Conservation (phyloP, 345 rosid genomes). For the Euphorbia tirucalli region DNA sequence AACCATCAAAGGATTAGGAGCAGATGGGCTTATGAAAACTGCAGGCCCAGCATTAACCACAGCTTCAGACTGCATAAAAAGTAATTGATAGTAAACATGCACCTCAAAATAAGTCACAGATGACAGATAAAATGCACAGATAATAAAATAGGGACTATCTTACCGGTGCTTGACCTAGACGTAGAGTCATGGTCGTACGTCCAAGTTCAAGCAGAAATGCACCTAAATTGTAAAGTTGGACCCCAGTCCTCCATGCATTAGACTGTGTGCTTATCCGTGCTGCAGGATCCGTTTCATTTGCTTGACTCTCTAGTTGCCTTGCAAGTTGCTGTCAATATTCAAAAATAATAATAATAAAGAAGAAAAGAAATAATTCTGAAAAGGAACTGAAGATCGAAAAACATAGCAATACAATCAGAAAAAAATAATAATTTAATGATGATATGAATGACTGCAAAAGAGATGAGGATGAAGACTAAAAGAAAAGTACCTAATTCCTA, state of each 20-base stretch:
- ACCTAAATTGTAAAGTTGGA: slow-evolving; percentile 55
- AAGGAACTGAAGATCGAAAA: slow-evolving; percentile 13
- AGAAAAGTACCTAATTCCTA: neutral
- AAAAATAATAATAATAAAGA: neutral
- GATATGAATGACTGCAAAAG: neutral
- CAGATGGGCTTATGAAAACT: slow-evolving; percentile 58
- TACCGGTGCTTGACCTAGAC: slow-evolving; percentile 72
- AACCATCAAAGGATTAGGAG: slow-evolving; percentile 83
- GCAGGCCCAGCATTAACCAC: slow-evolving; percentile 82
- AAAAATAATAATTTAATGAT: neutral
- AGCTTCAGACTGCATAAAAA: slow-evolving; percentile 60
- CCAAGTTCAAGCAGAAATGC: slow-evolving; percentile 79
- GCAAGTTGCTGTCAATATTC: slow-evolving; percentile 49
- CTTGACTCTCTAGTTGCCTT: slow-evolving; percentile 53
- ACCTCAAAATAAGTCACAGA: neutral
- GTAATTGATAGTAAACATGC: slow-evolving; percentile 10
- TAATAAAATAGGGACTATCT: slow-evolving; percentile 17
- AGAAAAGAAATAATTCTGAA: neutral
- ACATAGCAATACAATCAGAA: neutral
- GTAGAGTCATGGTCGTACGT: slow-evolving; percentile 66
- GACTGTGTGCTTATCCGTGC: slow-evolving; percentile 39
- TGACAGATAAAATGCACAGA: neutral
- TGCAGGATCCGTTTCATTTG: slow-evolving; percentile 39
- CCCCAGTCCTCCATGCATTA: slow-evolving; percentile 49
- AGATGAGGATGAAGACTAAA: neutral